Conservation (phyloP, 495 filamentous ascomycete genomes). For the Cercophora scortea region DNA sequence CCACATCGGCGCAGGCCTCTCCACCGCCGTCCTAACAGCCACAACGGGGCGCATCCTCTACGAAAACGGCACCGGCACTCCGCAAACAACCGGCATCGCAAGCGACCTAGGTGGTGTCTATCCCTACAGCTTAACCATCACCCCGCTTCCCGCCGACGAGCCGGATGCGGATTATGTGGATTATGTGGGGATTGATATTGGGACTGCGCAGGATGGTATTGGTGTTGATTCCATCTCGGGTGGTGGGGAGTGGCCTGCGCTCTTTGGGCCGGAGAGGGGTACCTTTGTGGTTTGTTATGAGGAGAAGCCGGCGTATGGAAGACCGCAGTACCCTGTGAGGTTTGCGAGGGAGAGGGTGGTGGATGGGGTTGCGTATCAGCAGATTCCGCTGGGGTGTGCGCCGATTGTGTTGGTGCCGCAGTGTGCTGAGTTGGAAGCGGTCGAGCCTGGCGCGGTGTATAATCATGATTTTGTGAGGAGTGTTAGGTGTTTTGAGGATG, state of each 20-base stretch:
- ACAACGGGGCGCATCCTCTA: slow-evolving; percentile 9
- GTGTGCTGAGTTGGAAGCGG: slow-evolving; percentile 5
- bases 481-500: slow-evolving; percentile 7
- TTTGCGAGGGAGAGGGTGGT: slow-evolving; percentile 2
- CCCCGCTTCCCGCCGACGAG: neutral
- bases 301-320: slow-evolving; percentile 5
- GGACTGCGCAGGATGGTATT: slow-evolving; percentile 4
- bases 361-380: slow-evolving; percentile 3
- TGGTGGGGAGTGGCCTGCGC: neutral
- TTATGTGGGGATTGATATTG: slow-evolving; percentile 7
- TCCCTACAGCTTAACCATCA: slow-evolving; percentile 12
- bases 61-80: slow-evolving; percentile 12
- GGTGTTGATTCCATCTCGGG: neutral
- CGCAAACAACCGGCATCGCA: slow-evolving; percentile 4
- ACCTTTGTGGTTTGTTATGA: slow-evolving; percentile 39
- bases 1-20: slow-evolving; percentile 16
- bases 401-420: slow-evolving; percentile 10
- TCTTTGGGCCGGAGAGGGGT: slow-evolving; percentile 19
- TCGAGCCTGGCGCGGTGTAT: slow-evolving; percentile 1
- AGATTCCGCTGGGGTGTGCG: slow-evolving; percentile 9
- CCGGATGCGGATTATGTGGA: neutral
- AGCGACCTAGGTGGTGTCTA: slow-evolving; percentile 3
- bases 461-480: slow-evolving; percentile 8
- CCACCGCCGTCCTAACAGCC: slow-evolving; percentile 7
- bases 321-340: slow-evolving; percentile 17